Conservation (phyloP, 2,329 filamentous ascomycete genomes). For the Epichloe uncinata region DNA sequence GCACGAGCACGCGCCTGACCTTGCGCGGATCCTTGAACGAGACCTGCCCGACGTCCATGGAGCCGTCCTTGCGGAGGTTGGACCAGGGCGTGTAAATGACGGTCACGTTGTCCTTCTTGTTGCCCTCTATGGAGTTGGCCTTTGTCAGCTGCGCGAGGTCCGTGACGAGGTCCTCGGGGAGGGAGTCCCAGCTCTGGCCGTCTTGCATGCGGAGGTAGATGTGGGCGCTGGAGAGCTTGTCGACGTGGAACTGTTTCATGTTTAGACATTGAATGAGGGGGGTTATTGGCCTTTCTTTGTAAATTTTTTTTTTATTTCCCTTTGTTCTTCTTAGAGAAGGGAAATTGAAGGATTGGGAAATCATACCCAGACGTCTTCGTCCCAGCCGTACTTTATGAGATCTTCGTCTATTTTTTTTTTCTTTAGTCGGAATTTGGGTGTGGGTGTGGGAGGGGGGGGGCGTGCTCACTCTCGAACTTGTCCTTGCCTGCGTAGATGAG, state of each 20-base stretch:
- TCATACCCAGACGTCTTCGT: conserved; percentile 70
- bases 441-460: too few species aligned
- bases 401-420: conserved; percentile 62
- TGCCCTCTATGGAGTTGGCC: conserved; percentile 97
- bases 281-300: too few species aligned
- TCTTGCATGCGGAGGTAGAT: conserved; percentile 81
- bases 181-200: conserved; percentile 69
- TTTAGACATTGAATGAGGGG: neutral
- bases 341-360: neutral
- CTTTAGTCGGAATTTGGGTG: neutral
- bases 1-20: conserved; percentile 71
- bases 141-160: conserved; percentile 98
- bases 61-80: conserved; percentile 88
- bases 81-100: conserved; percentile 97
- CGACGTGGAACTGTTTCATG: conserved; percentile 70
- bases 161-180: conserved; percentile 59
- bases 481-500: conserved; percentile 97
- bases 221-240: conserved; percentile 93
- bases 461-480: conserved; percentile 82
- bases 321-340: neutral
- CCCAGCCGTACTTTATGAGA: conserved; percentile 85
- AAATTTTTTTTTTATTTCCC: too few species aligned
- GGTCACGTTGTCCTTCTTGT: conserved; percentile 97
- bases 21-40: conserved; percentile 81
- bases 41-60: conserved; percentile 91